Base-by-base conservation (phyloP, 768 basidiomycete species). In the Pulveroboletus sp. region DNA sequence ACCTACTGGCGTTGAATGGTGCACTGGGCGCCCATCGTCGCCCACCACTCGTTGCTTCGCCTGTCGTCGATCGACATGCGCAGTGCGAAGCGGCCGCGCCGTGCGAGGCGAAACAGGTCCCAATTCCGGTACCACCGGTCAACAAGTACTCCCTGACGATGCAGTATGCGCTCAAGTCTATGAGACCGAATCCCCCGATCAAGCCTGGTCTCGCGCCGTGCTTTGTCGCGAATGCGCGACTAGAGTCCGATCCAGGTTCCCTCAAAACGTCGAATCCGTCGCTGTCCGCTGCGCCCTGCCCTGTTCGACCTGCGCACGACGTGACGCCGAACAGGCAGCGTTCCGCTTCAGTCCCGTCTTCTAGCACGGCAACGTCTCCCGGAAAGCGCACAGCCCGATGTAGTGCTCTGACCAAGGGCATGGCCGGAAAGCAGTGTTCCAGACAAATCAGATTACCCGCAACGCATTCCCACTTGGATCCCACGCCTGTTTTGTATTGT, bases 351-450 rank as follows among this genome's bases (percentile, higher is more conserved):
- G 50, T 41, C 42, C 53, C 62, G 10, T 51, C 47, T 29, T 50
- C 60, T 40, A 55, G 57, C 14, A 34, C 49, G 39, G 46, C 56
- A 19, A 58, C 62, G 34, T 54, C 60, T 47, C 29, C 56, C 14
- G 53, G 50, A 30, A 62, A 26, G 24, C 47, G 44, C 34, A 59
- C 51, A 6, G 24, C 39, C n/a, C 86, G 80, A 58, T 91, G 89
- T 59, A 72, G 72, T 50, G 85, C 80, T 5, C 68, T 75, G 31
- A 90, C 86, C n/a, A 81, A 80, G 60, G n/a, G n/a, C n/a, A n/a
- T n/a, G n/a, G 70, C 77, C 13, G 83, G 80, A 10, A 78, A 76
- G 55, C 79, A 68, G 30, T 92, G 89, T 57, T 73, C 69, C 32
- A 78, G 85, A 47, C 72, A 68, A 51, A 76, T 88, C 31, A 85